Base-by-base conservation (phyloP, 192 early-diverging fungal species). In the Cladochytrium replicatum region DNA sequence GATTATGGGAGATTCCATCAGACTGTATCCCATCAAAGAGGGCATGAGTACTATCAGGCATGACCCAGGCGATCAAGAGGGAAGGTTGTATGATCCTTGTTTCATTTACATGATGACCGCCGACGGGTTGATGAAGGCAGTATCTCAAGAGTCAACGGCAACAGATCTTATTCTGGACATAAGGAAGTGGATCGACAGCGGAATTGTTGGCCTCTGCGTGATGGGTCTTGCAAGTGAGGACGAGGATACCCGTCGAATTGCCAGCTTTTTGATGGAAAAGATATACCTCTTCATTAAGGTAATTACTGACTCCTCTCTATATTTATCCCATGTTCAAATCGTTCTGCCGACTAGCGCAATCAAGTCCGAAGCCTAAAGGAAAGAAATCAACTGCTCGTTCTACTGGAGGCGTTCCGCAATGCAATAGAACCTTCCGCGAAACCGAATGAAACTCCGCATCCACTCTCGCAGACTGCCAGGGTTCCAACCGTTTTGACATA, bases 351-450 rank as follows among this genome's bases (percentile, higher is more conserved):
- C 27, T n/a, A 9, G 17, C 17, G 23, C 17, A 24, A 43, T 49
- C 6, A 19, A n/a, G 21, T 24, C 28, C 54, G 65, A 1, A 64
- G 60, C 0, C 58, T 87, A 40, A 76, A 80, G 52, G 86, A 89
- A 53, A 70, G 77, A 29, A 79, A 68, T n/a, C 84, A 88, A 44
- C 55, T 88, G 5, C 30, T 83, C 19, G 56, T 89, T 7, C 45
- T 88, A 2, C 55, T 89, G 42, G 70, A 83, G 27, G 59, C 64
- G 21, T 66, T 91, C 6, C 79, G 73, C 44, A 84, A 89, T 57
- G 71, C 83, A 0, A 80, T 91, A 26, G 43, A 49, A 0, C 65
- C 64, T 3, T 58, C n/a, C n/a, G n/a, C n/a, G n/a, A n/a, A n/a
- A n/a, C n/a, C n/a, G n/a, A n/a, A n/a, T n/a, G n/a, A n/a, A n/a